Conservation (phyloP, 306 rosid genomes). For the Abrus pulchellus region DNA sequence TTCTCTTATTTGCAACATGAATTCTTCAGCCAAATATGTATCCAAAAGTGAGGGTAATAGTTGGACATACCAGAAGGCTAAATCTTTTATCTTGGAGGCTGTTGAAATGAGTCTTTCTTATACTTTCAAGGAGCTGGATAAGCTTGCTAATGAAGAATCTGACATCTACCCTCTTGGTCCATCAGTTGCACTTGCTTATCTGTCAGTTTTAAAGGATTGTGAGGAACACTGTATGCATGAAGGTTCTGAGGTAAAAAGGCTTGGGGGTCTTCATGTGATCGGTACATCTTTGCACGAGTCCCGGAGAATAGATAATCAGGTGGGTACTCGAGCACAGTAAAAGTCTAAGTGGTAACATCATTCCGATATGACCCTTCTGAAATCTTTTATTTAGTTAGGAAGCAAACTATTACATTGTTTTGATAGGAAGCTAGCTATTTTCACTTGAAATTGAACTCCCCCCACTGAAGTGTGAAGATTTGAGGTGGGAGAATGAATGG, state of each 20-base stretch:
- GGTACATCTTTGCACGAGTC: constrained; percentile 98
- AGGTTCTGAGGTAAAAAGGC: constrained; percentile 91
- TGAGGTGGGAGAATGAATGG: constrained; percentile 19
- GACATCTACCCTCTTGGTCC: constrained; percentile 96
- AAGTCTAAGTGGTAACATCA: constrained; percentile 24
- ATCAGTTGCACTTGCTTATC: constrained; percentile 82
- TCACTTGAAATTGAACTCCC: background rate
- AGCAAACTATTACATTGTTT: constrained; percentile 29
- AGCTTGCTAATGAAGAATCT: constrained; percentile 77
- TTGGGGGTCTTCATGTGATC: constrained; percentile 97
- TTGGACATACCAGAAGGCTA: constrained; percentile 89
- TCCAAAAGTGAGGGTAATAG: constrained; percentile 83
- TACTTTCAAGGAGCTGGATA: constrained; percentile 74
- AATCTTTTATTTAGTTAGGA: constrained; percentile 6
- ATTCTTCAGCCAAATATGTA: constrained; percentile 83
- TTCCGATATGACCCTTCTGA: constrained; percentile 23
- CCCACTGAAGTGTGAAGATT: constrained; percentile 11
- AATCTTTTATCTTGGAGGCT: constrained; percentile 81
- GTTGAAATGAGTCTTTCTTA: constrained; percentile 88
- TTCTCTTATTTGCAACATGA: constrained; percentile 49
- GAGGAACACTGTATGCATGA: constrained; percentile 80
- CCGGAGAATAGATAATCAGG: constrained; percentile 99
- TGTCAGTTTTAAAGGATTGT: constrained; percentile 85
- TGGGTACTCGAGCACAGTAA: constrained; percentile 48
- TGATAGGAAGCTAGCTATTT: constrained; percentile 26